Evolutionary conservation across 371 early-diverging fungal genomes (phyloP).

Genomic region (Massospora cicadina): DNA sequence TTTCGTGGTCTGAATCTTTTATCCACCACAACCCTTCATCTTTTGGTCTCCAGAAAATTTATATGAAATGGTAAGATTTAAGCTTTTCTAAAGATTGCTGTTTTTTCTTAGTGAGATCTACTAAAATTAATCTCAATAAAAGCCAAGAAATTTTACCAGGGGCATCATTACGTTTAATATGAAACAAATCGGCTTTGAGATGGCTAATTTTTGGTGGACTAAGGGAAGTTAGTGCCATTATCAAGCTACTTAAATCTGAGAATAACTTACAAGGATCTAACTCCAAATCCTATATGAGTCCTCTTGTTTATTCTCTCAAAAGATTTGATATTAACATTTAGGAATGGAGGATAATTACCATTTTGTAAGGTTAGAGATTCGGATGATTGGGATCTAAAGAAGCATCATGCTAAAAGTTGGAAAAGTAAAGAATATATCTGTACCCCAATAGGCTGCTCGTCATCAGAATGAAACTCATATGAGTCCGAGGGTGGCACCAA

Average conservation of each 20-base stretch:
- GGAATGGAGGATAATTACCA: not conserved
- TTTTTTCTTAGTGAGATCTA: no score
- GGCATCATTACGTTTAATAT: not conserved
- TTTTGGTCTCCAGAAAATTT: not conserved
- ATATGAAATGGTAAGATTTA: not conserved
- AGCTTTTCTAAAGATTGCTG: not conserved
- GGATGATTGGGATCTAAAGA: no score
- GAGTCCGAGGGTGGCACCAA: not conserved
- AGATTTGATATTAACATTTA: not conserved
- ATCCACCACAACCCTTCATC: not conserved
- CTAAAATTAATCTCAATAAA: no score
- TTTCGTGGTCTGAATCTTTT: not conserved
- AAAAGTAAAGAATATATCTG: no score
- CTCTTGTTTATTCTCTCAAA: not conserved
- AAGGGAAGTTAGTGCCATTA: no score
- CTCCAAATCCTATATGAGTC: not conserved
- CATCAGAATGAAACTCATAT: not conserved
- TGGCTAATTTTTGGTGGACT: not conserved
- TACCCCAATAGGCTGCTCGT: no score
- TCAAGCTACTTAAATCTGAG: no score
- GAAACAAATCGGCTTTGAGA: not conserved
- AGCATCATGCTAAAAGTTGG: no score
- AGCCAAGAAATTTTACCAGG: not conserved
- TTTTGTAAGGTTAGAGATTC: no score
- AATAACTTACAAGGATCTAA: not conserved